Base-by-base conservation (phyloP, 1,284 basidiomycete genomes). In the Schizophyllum commune region DNA sequence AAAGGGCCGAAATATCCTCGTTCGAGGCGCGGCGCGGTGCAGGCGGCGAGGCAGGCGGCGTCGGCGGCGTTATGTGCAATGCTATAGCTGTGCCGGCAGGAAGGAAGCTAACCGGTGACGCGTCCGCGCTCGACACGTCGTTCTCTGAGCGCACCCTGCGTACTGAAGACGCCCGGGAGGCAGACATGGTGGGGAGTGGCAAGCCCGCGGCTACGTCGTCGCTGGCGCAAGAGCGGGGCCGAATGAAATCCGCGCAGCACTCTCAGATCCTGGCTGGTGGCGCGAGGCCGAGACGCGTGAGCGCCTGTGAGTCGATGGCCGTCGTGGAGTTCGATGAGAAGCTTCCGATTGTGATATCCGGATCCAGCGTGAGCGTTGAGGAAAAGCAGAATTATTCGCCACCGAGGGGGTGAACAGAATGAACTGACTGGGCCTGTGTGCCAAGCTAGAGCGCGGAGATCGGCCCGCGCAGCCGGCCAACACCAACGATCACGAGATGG, bases 121-220 rank as follows among this genome's bases (percentile, higher is more conserved):
- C 39, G 9, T 47, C 20, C 53, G 9, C 13, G 27, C 5, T 15
- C 20, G 55, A 52, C 53, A 34, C 56, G 55, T 55, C 53, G 32
- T 57, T 51, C 34, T 32, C 59, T 21, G 55, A 34, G 53, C 56
- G 34, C 9, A 60, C 57, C 51, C 27, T 32, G 22, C 27, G 55
- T 27, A 57, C 32, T 17, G 32, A 32, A 61, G 32, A 47, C 39
- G 39, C 39, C 3, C 39, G 67, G 53, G 53, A 57, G 19, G n/a
- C 61, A 52, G 63, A 55, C 65, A 67, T 65, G 60, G 52, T 59
- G 39, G 39, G 2, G 13, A 17, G 39, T 13, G 39, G 39, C 39
- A 47, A 47, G 39, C 39, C 17, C 39, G 39, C 39, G 39, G 39
- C 13, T 47, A 13, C 39, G 39, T 17, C 17, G 39, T 13, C 39